Conservation (phyloP, 2,329 filamentous ascomycete species). For the Colletotrichum aenigma region DNA sequence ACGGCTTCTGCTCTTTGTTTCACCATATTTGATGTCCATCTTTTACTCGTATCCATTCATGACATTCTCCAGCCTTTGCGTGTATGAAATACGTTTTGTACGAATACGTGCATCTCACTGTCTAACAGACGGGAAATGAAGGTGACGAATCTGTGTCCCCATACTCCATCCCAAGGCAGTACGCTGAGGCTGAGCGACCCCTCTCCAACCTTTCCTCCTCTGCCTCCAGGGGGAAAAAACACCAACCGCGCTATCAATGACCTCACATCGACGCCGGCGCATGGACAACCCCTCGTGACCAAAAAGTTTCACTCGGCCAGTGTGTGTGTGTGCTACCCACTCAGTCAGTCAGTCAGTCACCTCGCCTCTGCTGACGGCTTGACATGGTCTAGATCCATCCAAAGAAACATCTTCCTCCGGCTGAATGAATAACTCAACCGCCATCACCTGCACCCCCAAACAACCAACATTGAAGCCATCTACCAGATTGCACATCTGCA, state of each 20-base stretch:
- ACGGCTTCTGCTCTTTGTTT: background rate
- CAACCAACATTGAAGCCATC: background rate
- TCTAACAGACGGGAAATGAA: background rate
- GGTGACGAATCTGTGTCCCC: background rate
- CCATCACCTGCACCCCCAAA: background rate
- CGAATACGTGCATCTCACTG: background rate
- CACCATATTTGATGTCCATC: background rate
- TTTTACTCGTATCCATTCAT: background rate
- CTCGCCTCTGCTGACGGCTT: background rate
- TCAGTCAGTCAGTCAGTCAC: background rate
- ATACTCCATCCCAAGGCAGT: background rate
- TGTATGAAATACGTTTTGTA: background rate
- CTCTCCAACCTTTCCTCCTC: background rate
- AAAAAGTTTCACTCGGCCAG: background rate
- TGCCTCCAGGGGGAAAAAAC: background rate
- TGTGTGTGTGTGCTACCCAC: background rate
- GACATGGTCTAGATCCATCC: background rate
- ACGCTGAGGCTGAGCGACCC: background rate
- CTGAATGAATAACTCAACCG: background rate
- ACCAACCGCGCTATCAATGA: background rate
- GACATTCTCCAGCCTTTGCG: no score
- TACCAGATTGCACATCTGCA: background rate
- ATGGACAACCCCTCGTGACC: constrained; percentile 2
- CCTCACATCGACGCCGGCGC: background rate
- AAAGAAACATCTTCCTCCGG: background rate